These are phyloP conservation scores for Trametes versicolor DNA, from an alignment of 1,284 basidiomycete species.

Conservation along the genomic window DNA sequence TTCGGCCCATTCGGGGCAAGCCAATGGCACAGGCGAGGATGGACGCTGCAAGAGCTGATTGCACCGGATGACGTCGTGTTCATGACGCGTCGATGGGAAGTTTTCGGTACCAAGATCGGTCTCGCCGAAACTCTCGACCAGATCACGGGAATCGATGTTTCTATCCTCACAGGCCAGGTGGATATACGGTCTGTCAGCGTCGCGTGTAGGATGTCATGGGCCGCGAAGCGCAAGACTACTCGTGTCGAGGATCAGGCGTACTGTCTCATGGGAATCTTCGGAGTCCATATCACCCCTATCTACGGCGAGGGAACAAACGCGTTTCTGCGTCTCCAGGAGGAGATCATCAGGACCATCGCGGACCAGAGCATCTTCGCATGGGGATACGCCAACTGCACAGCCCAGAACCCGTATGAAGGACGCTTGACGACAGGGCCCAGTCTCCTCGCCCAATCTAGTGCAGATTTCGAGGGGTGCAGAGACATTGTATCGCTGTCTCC, in stretches of 20 bases:
- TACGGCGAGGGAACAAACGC: neutral
- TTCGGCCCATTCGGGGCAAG: neutral
- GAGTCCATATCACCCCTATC: neutral
- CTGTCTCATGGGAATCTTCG: slow-evolving; percentile 1
- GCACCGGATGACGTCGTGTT: neutral
- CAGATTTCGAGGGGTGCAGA: neutral
- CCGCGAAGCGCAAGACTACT: neutral
- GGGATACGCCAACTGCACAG: neutral
- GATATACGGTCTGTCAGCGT: neutral
- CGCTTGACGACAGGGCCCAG: neutral
- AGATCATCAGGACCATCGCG: slow-evolving; percentile 6
- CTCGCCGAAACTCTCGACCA: neutral
- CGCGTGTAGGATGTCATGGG: too few relatives aligned
- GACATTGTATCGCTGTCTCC: neutral
- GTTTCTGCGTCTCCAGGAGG: too few relatives aligned
- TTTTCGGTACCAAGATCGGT: neutral
- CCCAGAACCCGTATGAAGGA: neutral
- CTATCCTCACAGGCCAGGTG: neutral
- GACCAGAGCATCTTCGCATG: neutral
- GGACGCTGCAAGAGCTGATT: slow-evolving; percentile 1
- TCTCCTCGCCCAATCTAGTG: neutral
- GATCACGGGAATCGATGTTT: neutral
- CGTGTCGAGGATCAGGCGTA: neutral
- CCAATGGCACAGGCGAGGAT: too few relatives aligned
- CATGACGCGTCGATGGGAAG: neutral